Evolutionary conservation across 345 rosid genomes (phyloP).

Genomic region (Rhodamnia rubescens): DNA sequence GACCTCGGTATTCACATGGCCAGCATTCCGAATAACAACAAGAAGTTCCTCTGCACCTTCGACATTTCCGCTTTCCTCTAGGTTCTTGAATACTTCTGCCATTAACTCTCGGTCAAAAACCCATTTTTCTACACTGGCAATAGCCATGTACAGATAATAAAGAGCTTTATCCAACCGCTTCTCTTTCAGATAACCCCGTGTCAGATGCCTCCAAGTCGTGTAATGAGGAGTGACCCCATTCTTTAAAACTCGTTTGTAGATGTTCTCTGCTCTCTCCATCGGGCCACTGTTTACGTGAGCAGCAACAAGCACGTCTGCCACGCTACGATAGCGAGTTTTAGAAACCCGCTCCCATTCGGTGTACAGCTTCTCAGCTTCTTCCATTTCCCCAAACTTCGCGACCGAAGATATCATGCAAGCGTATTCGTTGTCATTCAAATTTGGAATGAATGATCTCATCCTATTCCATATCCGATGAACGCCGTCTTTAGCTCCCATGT

Average conservation of each 20-base stretch:
- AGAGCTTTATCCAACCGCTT: slow-evolving; percentile 42
- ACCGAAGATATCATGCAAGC: slow-evolving; percentile 63
- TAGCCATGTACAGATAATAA: slow-evolving; percentile 53
- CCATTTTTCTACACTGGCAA: slow-evolving; percentile 61
- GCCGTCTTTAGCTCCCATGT: slow-evolving; percentile 49
- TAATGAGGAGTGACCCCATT: slow-evolving; percentile 53
- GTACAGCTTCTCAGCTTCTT: slow-evolving; percentile 55
- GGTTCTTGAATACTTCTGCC: slow-evolving; percentile 25
- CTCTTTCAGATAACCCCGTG: slow-evolving; percentile 50
- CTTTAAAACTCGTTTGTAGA: slow-evolving; percentile 31
- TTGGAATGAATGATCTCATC: slow-evolving; percentile 44
- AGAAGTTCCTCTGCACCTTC: slow-evolving; percentile 59
- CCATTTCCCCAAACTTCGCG: slow-evolving; percentile 56
- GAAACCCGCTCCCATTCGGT: slow-evolving; percentile 74
- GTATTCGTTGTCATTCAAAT: slow-evolving; percentile 65
- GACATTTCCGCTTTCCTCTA: slow-evolving; percentile 53
- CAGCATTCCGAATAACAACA: slow-evolving; percentile 47
- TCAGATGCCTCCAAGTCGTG: slow-evolving; percentile 79
- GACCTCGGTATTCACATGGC: slow-evolving; percentile 46
- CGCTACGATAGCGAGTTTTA: slow-evolving; percentile 39
- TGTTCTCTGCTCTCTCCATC: slow-evolving; percentile 37
- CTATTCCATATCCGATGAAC: slow-evolving; percentile 58
- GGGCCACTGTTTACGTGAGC: slow-evolving; percentile 47
- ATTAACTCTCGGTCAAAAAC: slow-evolving; percentile 39
- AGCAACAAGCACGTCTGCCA: slow-evolving; percentile 57